These are phyloP conservation scores for Theobroma cacao DNA, from an alignment of 345 rosid genomes.

Conservation along the genomic window DNA sequence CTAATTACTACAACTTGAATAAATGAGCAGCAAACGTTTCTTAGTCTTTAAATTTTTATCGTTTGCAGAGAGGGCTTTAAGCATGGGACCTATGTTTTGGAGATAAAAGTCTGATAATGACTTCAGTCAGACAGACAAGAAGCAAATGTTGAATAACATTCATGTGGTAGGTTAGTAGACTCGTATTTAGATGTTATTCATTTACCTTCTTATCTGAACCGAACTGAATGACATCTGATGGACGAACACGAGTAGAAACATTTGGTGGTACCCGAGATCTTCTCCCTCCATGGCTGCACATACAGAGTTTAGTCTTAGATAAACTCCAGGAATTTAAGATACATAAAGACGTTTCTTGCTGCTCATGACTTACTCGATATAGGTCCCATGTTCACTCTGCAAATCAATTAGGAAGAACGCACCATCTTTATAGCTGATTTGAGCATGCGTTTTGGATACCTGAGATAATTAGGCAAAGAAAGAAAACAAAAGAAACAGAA, in stretches of 20 bases:
- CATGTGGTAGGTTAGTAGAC: not conserved
- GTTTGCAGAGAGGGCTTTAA: not conserved
- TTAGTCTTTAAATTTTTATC: too few species aligned
- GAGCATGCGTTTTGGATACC: constrained; percentile 81
- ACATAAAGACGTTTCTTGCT: not conserved
- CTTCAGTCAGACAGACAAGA: not conserved
- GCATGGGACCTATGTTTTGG: not conserved
- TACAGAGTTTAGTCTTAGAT: not conserved
- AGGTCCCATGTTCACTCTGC: constrained; percentile 72
- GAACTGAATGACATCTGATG: constrained; percentile 58
- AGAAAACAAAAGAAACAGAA: too few species aligned
- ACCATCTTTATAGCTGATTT: constrained; percentile 67
- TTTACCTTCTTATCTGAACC: constrained; percentile 68
- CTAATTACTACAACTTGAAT: not conserved
- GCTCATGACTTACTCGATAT: constrained; percentile 57
- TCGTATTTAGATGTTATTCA: not conserved
- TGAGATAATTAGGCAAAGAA: constrained; percentile 17
- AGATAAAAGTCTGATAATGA: not conserved
- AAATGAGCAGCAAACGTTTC: not conserved
- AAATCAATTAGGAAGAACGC: constrained; percentile 70
- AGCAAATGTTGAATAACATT: not conserved
- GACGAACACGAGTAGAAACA: constrained; percentile 48
- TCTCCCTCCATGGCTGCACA: constrained; percentile 64
- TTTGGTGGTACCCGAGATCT: constrained; percentile 51
- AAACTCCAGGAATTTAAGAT: not conserved